These are phyloP conservation scores for Tarenaya hassleriana DNA, from an alignment of 345 rosid species.

Conservation along the genomic window DNA sequence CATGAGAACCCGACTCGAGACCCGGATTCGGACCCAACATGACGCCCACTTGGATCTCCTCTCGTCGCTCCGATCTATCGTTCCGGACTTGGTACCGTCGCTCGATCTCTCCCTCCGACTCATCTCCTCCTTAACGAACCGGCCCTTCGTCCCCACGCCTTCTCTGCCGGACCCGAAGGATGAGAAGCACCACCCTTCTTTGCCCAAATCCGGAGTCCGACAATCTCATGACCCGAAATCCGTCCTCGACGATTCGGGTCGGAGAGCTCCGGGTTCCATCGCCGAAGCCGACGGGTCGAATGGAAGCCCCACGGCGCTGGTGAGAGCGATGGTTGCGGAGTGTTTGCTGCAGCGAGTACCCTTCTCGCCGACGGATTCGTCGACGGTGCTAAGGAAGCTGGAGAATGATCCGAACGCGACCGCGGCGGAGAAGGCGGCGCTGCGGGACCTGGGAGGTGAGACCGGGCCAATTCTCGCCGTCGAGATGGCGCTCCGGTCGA, in stretches of 20 bases:
- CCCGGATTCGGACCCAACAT: too few relatives aligned
- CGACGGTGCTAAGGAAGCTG: conserved; percentile 73
- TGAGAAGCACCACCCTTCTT: conserved; percentile 3
- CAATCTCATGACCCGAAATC: conserved; percentile 23
- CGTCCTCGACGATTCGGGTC: conserved; percentile 17
- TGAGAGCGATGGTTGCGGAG: conserved; percentile 85
- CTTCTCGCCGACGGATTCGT: conserved; percentile 65
- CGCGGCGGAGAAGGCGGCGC: conserved; percentile 60
- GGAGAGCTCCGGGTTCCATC: conserved; percentile 18
- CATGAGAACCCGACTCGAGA: too few relatives aligned
- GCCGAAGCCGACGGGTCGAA: conserved; percentile 31
- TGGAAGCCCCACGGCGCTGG: conserved; percentile 57
- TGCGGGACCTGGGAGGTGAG: conserved; percentile 83
- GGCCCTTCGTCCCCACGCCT: conserved; percentile 50
- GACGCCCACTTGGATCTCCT: too few relatives aligned
- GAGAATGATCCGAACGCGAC: conserved; percentile 75
- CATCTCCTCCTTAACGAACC: conserved; percentile 51
- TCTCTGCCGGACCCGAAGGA: conserved; percentile 33
- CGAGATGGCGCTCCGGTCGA: conserved; percentile 72
- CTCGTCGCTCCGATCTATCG: too few relatives aligned
- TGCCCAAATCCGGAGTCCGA: conserved; percentile 15
- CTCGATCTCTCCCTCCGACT: conserved; percentile 55
- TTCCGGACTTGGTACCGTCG: conserved; percentile 50
- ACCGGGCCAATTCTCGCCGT: conserved; percentile 70
- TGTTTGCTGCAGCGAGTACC: conserved; percentile 80